These are phyloP conservation scores for Heterococcus sp. DNA, from an alignment of 108 stramenopile species.

Conservation along the genomic window DNA sequence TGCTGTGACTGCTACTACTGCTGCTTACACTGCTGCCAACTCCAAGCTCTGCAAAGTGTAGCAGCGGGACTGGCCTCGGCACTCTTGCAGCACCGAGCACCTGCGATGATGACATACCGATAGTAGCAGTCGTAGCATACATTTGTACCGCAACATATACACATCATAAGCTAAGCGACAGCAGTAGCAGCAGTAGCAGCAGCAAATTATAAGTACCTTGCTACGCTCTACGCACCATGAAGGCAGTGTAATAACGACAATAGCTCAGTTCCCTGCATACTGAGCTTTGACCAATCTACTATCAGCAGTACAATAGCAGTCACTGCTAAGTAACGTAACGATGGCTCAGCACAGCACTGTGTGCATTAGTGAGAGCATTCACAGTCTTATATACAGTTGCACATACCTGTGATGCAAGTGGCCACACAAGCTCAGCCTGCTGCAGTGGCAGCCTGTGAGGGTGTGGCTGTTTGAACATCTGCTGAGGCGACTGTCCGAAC, in stretches of 20 bases:
- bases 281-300: too few species aligned
- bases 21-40: neutral
- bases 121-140: too few species aligned
- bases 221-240: neutral
- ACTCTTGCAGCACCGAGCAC: neutral
- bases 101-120: too few species aligned
- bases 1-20: neutral
- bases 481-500: constrained; percentile 88
- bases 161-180: too few species aligned
- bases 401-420: constrained; percentile 29
- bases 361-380: neutral
- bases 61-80: neutral
- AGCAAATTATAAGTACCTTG: neutral
- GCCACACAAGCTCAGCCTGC: constrained; percentile 50
- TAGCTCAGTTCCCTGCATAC: too few species aligned
- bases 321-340: neutral
- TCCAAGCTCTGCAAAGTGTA: neutral
- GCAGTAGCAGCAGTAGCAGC: too few species aligned
- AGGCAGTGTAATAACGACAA: too few species aligned
- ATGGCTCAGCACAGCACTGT: neutral
- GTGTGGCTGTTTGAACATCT: constrained; percentile 48
- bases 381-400: neutral
- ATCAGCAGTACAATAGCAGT: neutral
- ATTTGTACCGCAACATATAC: too few species aligned
- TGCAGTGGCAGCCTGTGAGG: constrained; percentile 29